Percentiles rank a stretch among this genome's conserved stretches.
phyloP scores from a whole-genome alignment of 768 basidiomycete genomes.

The Tulasnella sp. region DNA sequence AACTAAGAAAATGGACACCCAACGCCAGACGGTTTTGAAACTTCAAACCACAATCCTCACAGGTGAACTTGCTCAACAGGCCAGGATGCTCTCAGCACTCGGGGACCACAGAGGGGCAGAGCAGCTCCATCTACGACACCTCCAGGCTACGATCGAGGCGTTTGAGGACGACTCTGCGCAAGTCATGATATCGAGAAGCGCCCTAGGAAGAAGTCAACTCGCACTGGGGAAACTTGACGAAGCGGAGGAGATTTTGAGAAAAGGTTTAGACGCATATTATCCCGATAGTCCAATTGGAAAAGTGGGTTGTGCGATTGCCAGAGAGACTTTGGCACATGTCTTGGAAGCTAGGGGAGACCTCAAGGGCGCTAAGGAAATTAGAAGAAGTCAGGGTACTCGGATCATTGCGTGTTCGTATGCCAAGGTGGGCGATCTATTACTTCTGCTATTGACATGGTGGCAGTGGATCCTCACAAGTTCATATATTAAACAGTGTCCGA shows the following conservation, averaged over 20 bases:
- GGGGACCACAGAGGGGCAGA: constrained; percentile 26
- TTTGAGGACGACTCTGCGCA: constrained; percentile 21
- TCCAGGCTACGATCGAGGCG: constrained; percentile 23
- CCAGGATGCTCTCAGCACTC: too few species aligned
- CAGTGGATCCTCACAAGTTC: too few species aligned
- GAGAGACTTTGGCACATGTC: constrained; percentile 30
- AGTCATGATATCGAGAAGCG: constrained; percentile 27
- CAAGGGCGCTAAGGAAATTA: constrained; percentile 24
- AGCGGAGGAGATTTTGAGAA: constrained; percentile 28
- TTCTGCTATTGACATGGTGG: too few species aligned
- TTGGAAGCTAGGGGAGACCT: constrained; percentile 28
- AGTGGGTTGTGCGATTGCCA: constrained; percentile 28
- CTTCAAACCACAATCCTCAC: too few species aligned
- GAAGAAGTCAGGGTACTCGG: constrained; percentile 22
- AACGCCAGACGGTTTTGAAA: too few species aligned
- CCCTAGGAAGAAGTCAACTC: constrained; percentile 30
- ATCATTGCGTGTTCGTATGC: constrained; percentile 25
- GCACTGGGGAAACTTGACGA: constrained; percentile 27
- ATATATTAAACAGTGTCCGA: too few species aligned
- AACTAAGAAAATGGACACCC: too few species aligned
- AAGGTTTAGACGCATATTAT: constrained; percentile 25
- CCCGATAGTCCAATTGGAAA: constrained; percentile 19
- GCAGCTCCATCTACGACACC: constrained; percentile 24
- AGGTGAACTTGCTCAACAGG: too few species aligned
- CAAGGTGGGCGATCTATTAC: constrained; percentile 20